Base-by-base conservation (phyloP, 2,329 filamentous ascomycete genomes). In the Curvularia spicifera region DNA sequence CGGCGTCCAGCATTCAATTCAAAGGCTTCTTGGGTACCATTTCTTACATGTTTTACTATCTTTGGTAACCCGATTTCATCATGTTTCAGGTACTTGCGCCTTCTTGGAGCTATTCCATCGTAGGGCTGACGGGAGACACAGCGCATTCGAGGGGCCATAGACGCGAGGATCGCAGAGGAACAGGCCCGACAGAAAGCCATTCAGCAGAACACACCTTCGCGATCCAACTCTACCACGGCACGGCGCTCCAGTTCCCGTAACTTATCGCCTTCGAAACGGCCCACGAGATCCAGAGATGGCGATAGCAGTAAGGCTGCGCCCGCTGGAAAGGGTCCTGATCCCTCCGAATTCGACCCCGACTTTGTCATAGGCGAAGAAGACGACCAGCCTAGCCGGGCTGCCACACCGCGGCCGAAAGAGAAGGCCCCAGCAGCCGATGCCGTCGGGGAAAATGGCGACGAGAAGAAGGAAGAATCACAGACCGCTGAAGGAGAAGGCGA, bases 311-410 rank as follows among this genome's bases (percentile, higher is more conserved):
- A 76, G 60, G 65, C 71, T 46, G 74, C 76, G 18, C 67, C 78
- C 10, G 76, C 80, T 3, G 86, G 89, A 31, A 83, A 83, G 68
- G 82, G 82, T 40, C 90, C 91, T 1, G 93, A 97, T 76, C 93
- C 94, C 28, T 88, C 91, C 35, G 90, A 97, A 57, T 96, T 96
- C 69, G 91, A 96, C 73, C 86, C 87, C 0, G 91, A 92, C 42
- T 96, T 97, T 75, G 87, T 91, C 13, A 89, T 97, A 67, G 93
- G 94, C 56, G 93, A 96, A 61, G 88, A 91, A 71, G 91, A 93
- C 56, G 84, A 86, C 4, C 82, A 85, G 18, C 82, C 83, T 2
- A 89, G 86, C 64, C 83, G 87, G 57, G 79, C 84, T 31, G 83
- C 77, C 0, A 90, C 90, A 4, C 87, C 89, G 6, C 78, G 75